Conservation (phyloP, 345 rosid species). For the Gossypium australe region DNA sequence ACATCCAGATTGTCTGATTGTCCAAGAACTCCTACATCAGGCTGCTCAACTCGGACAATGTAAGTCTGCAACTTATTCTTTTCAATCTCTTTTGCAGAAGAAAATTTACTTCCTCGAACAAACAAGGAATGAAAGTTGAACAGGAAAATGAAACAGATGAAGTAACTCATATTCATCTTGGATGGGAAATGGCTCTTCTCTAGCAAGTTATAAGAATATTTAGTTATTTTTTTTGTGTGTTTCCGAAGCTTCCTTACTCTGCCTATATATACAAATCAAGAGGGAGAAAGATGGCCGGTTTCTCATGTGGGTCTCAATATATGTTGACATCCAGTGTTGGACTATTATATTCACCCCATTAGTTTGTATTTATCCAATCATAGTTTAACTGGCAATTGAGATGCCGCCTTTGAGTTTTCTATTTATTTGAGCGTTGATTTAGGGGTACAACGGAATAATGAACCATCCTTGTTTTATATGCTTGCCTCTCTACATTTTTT, state of each 20-base stretch:
- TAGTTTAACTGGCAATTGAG: too few species aligned
- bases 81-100: background rate
- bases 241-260: background rate
- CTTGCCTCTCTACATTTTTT: too few species aligned
- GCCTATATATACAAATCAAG: background rate
- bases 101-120: background rate
- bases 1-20: constrained; percentile 16
- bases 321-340: background rate
- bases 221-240: too few species aligned
- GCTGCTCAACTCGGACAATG: constrained; percentile 33
- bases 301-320: background rate
- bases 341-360: background rate
- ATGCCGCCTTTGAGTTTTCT: background rate
- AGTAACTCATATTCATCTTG: background rate
- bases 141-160: background rate
- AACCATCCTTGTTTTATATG: too few species aligned
- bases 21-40: constrained; percentile 14
- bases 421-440: background rate
- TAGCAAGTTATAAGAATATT: too few species aligned
- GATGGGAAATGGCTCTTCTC: background rate
- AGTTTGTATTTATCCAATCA: background rate
- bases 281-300: background rate
- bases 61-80: constrained; percentile 25
- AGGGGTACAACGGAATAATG: background rate
- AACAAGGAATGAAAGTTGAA: background rate